Evolutionary conservation across 1,284 basidiomycete species (phyloP), one percentile per base, ranked within the genome.

Genomic region (Kalmanozyma brasiliensis): DNA sequence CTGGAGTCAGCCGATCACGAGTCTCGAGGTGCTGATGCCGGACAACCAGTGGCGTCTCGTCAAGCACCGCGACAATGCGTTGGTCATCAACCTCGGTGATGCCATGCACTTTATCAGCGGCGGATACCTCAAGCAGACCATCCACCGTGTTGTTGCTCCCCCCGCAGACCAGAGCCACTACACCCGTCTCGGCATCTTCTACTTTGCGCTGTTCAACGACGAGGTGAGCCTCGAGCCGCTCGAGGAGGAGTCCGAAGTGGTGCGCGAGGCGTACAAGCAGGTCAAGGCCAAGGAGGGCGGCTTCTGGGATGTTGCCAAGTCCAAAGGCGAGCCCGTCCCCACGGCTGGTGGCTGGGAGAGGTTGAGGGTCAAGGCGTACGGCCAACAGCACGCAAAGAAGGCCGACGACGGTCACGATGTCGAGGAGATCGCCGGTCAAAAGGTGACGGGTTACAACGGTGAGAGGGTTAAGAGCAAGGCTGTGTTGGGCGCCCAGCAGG

Each of bases 1-100:
- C 35, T 84, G 83, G 80, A 80, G 77, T 2, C 83, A 84, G 48
- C 84, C 84, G 3, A 83, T 84, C 62, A 83, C 83, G 0, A 81
- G 79, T 17, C 77, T 84, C 16, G 83, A 84, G 56, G 84, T 84
- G 52, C 80, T 84, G 58, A 83, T 82, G 63, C 76, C 76, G 1
- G 83, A 84, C 48, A 81, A 84, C 49, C 26, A 77, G 49, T 84
- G 84, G 84, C 63, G 79, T 22, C 78, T 84, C 19, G 84, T 83
- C 16, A 82, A 82, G 35, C 83, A 84, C 76, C 66, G 70, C 22
- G 67, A 73, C 41, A 81, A 81, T 26, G 77, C 78, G 7, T 57
- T 81, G 17, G 80, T 81, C 8, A 70, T 81, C 48, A 81, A 81
- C 58, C 48, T 79, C 13, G 80, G 80, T 30, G 80, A 81, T 34